These are phyloP conservation scores for Syzygium grande DNA, from an alignment of 345 rosid species.

Conservation along the genomic window DNA sequence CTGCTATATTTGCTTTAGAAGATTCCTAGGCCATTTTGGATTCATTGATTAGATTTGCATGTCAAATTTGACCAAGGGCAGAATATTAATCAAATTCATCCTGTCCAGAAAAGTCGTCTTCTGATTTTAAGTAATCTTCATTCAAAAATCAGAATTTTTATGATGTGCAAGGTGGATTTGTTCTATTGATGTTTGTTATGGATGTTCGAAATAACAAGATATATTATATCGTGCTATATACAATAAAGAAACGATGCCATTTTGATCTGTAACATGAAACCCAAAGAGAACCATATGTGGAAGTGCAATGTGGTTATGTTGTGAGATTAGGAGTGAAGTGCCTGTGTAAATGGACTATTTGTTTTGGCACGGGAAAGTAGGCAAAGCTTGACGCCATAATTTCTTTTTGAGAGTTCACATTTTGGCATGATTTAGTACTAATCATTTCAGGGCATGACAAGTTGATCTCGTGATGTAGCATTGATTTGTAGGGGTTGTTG, in stretches of 20 bases:
- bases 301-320: not conserved
- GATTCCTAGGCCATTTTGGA: too few relatives aligned
- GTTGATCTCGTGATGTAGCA: too few relatives aligned
- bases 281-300: not conserved
- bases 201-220: not conserved
- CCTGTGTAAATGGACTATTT: not conserved
- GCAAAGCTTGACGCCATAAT: too few relatives aligned
- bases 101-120: not conserved
- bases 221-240: not conserved
- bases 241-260: not conserved
- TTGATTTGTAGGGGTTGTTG: too few relatives aligned
- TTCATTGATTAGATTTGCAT: too few relatives aligned
- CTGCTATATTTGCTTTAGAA: too few relatives aligned
- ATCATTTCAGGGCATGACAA: too few relatives aligned
- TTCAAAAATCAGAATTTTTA: not conserved
- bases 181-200: not conserved
- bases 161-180: not conserved
- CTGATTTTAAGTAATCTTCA: not conserved
- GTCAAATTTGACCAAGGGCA: not conserved
- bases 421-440: too few relatives aligned
- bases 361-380: not conserved
- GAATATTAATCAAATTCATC: not conserved
- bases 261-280: not conserved
- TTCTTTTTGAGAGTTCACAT: too few relatives aligned
- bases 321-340: not conserved